Evolutionary conservation across 2,329 filamentous ascomycete species (phyloP), one percentile per base, ranked within the genome.

Genomic region (Bretziella fagacearum): DNA sequence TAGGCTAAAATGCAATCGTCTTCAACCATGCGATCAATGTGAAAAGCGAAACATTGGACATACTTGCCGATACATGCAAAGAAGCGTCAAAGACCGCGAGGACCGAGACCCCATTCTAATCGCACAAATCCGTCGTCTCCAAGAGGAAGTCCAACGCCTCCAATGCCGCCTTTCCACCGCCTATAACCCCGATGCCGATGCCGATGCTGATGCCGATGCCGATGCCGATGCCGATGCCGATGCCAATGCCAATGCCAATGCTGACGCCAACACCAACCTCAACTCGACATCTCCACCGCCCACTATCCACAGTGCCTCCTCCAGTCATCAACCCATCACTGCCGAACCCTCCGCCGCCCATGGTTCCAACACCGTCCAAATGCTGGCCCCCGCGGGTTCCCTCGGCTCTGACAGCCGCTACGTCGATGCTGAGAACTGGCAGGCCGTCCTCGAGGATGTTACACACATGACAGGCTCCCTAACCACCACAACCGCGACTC

Each of bases 1-100:
- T 36, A 61, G 59, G 48, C 54, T 60, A 22, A 60, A 60, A 48
- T 61, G 59, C 51, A 58, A 61, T 42, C 56, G 58, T 15, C 52
- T 55, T 29, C 52, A 55, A 17, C 59, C 59, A 2, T 61, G 59
- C 44, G 56, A 59, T 41, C 57, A 60, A 15, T 61, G 59, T 48
- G 53, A 52, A 40, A 59, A 57, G 52, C 55, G 59, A n/a, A 54
- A 54, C 36, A 55, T 60, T 33, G 48, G 50, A 6, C 44, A 49
- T 7, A 54, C 50, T 4, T 59, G 57, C 44, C 47, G 52, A n/a
- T 56, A 57, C 39, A 52, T 58, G 13, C 56, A 56, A 3, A 57
- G 56, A 46, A 51, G 52, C n/a, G 52, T 46, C 17, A 44, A 44
- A 20, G 25, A 30, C 25, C 25, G 18, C 25, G 27, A 43, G 15